Percentiles rank a stretch among this genome's conserved stretches.
Conservation (phyloP, 2,329 filamentous ascomycete species). For the Hypoxylon sp. region DNA sequence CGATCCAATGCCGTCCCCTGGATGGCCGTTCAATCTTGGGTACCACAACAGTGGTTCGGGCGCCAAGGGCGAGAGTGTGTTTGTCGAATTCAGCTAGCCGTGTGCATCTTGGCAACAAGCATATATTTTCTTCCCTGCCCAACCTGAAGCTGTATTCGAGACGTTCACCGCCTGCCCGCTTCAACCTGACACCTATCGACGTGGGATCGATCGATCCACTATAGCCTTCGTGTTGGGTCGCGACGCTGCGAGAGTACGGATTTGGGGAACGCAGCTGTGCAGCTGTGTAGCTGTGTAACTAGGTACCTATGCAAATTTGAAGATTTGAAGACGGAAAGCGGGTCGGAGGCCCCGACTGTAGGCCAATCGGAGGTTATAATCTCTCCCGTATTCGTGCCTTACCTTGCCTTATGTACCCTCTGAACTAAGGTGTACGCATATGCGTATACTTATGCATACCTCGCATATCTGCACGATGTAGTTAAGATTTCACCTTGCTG, state of each 20-base stretch:
- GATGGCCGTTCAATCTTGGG: conserved; percentile 13
- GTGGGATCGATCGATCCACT: conserved; percentile 27
- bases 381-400: neutral
- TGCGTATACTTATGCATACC: conserved; percentile 2
- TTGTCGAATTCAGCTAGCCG: conserved; percentile 24
- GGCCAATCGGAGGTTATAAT: conserved; percentile 27
- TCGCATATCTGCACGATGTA: neutral
- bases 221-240: conserved; percentile 14
- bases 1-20: conserved; percentile 14
- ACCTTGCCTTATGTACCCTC: conserved; percentile 2
- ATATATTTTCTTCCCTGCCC: conserved; percentile 27
- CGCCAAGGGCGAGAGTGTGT: conserved; percentile 5
- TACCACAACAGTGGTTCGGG: conserved; percentile 9
- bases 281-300: conserved; percentile 1
- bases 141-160: conserved; percentile 13
- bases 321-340: conserved; percentile 22
- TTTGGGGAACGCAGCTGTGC: conserved; percentile 22
- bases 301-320: neutral
- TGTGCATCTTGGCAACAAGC: conserved; percentile 32
- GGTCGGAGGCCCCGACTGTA: conserved; percentile 13
- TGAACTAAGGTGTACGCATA: neutral
- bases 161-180: conserved; percentile 27
- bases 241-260: conserved; percentile 3
- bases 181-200: conserved; percentile 19
- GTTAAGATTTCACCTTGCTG: neutral